Evolutionary conservation across 2,329 filamentous ascomycete genomes (phyloP).

Genomic region (Whalleya microplaca): DNA sequence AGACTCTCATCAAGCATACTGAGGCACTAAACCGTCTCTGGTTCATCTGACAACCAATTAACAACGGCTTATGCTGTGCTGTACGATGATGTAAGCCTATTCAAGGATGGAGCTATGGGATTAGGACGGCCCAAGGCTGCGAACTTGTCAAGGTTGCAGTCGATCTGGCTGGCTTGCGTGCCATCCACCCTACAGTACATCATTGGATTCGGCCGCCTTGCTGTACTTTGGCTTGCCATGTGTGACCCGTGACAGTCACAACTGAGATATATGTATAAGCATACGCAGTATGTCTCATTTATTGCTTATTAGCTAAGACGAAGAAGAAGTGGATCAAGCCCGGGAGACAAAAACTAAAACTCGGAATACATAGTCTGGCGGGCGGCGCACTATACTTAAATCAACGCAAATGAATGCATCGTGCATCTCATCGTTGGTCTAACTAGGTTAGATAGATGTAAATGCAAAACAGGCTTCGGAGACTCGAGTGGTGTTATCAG

Average conservation of each 20-base stretch:
- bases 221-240: not conserved
- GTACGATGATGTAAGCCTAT: constrained; percentile 27
- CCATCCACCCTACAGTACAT: not conserved
- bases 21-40: constrained; percentile 6
- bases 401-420: too few relatives aligned
- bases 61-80: constrained; percentile 10
- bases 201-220: not conserved
- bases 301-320: not conserved
- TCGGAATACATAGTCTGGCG: too few relatives aligned
- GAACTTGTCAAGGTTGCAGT: constrained; percentile 20
- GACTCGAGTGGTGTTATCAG: too few relatives aligned
- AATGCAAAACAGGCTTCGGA: too few relatives aligned
- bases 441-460: too few relatives aligned
- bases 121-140: constrained; percentile 5
- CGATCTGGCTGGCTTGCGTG: not conserved
- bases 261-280: not conserved
- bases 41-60: constrained; percentile 8
- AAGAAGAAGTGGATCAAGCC: not conserved
- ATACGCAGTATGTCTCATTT: too few relatives aligned
- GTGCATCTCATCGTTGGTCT: too few relatives aligned
- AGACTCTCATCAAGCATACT: too few relatives aligned
- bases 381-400: too few relatives aligned
- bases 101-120: constrained; percentile 14
- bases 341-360: not conserved
- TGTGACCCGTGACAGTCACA: not conserved